Evolutionary conservation across 176 grass and related monocot species (phyloP), one percentile per base, ranked within the genome.

Genomic region (Rhipidocladum racemiflorum): DNA sequence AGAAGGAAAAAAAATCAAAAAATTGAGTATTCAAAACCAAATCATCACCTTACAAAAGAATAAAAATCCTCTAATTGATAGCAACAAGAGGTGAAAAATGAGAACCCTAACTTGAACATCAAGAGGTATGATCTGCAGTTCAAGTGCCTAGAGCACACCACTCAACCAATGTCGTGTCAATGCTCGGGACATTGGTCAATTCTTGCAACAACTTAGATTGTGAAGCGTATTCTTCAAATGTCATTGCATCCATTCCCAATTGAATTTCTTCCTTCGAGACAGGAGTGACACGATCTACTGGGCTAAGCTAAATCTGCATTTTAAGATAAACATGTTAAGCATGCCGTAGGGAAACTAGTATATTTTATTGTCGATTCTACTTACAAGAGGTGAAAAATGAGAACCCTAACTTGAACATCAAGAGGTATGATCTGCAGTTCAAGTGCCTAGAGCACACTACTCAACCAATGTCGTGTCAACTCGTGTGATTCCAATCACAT

Each of bases 181-280:
- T 87, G 48, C 61, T 82, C 27, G 86, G 89, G 67, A 83, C 53
- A 40, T 79, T 82, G 46, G 77, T 87, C 62, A 94, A 94, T 29
- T 94, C 92, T 73, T 67, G 43, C 54, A 94, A 74, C 46, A 94
- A 72, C 60, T 85, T 87, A 0, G 81, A 81, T 45, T 94, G 92
- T 1, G 54, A 91, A 51, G 72, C 62, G 51, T 85, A 89, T 21
- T 89, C 92, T 82, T 91, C 86, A 61, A 55, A 48, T 24, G 48
- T 44, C 18, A 70, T 11, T 57, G 38, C 35, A 77, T 91, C 89
- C 81, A 94, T 87, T 72, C 68, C 70, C 9, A 69, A 9, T 9
- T 10, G 30, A 24, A 69, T 46, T 65, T 87, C n/a, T 72, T 88
- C 83, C 65, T 68, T 77, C 1, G 54, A 50, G 32, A 72, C 30